Conservation (phyloP, 1,139 yeast genomes). For the Suhomyces terraborum region DNA sequence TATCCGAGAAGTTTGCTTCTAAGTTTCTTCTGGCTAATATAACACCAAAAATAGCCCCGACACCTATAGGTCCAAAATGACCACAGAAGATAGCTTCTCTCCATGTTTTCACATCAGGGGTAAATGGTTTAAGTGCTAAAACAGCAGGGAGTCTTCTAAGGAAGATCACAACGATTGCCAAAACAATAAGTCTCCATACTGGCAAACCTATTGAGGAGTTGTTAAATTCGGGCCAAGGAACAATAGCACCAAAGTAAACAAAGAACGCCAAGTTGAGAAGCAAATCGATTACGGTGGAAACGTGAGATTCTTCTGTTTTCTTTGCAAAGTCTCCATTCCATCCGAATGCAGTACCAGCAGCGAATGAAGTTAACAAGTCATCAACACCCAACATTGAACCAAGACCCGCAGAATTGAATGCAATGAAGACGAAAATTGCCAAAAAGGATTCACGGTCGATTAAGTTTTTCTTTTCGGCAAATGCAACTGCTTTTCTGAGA, state of each 20-base stretch:
- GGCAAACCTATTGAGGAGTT: slow-evolving; percentile 63
- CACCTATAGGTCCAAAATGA: slow-evolving; percentile 98
- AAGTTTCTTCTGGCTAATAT: slow-evolving; percentile 80
- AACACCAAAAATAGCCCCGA: slow-evolving; percentile 92
- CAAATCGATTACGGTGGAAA: slow-evolving; percentile 88
- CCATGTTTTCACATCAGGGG: slow-evolving; percentile 95
- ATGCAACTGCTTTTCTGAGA: slow-evolving; percentile 73
- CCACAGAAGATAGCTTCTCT: slow-evolving; percentile 95
- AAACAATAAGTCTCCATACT: slow-evolving; percentile 80
- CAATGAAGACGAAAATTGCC: slow-evolving; percentile 84
- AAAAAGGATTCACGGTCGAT: slow-evolving; percentile 94
- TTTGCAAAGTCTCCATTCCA: slow-evolving; percentile 95
- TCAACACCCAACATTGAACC: slow-evolving; percentile 93
- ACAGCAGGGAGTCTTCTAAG: slow-evolving; percentile 90
- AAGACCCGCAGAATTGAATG: slow-evolving; percentile 88
- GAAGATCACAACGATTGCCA: slow-evolving; percentile 82
- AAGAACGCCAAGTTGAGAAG: slow-evolving; percentile 83
- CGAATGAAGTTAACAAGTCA: slow-evolving; percentile 87
- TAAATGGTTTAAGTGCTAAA: slow-evolving; percentile 69
- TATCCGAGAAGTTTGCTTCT: slow-evolving; percentile 56
- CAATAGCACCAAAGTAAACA: slow-evolving; percentile 90
- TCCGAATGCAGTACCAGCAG: slow-evolving; percentile 95
- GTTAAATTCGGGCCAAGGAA: slow-evolving; percentile 90
- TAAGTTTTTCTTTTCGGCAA: slow-evolving; percentile 71
- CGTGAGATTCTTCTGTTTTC: slow-evolving; percentile 88